phyloP scores from a whole-genome alignment of 169 alveolate species.

The Plasmodium vivax region DNA sequence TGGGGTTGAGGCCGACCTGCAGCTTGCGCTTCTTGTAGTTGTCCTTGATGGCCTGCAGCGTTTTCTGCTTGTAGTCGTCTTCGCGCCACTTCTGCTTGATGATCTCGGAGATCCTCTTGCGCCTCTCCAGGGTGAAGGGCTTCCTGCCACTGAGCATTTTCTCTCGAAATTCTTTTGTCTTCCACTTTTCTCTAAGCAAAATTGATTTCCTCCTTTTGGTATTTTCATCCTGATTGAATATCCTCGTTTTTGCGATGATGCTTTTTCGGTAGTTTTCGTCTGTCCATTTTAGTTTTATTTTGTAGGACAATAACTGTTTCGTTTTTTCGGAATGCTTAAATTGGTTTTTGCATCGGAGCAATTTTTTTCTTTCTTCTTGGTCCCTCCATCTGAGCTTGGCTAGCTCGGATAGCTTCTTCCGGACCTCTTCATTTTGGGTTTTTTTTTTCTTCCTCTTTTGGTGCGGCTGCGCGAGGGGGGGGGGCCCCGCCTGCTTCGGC shows the following conservation, averaged over 20 bases:
- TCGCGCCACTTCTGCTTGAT: slow-evolving; percentile 71
- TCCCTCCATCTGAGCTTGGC: slow-evolving; percentile 67
- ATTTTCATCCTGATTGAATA: slow-evolving; percentile 72
- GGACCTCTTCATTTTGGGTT: slow-evolving; percentile 3
- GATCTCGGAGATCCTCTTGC: slow-evolving; percentile 51
- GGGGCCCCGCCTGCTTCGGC: not conserved
- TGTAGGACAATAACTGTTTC: slow-evolving; percentile 58
- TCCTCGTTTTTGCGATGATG: slow-evolving; percentile 38
- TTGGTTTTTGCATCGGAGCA: slow-evolving; percentile 48
- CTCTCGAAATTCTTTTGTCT: slow-evolving; percentile 53
- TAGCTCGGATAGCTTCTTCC: slow-evolving; percentile 64
- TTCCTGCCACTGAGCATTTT: slow-evolving; percentile 69
- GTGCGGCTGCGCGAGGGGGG: not conserved
- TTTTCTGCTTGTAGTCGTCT: slow-evolving; percentile 55
- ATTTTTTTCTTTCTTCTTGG: slow-evolving; percentile 65
- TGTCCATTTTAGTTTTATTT: slow-evolving; percentile 72
- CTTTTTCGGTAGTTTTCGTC: slow-evolving; percentile 68
- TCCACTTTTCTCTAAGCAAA: slow-evolving; percentile 62
- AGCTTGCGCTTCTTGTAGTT: slow-evolving; percentile 68
- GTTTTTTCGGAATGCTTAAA: slow-evolving; percentile 72
- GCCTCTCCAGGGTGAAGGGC: slow-evolving; percentile 57
- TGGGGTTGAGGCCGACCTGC: slow-evolving; percentile 51
- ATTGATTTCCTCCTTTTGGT: slow-evolving; percentile 71
- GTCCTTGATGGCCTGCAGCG: slow-evolving; percentile 48
- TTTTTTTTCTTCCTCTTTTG: slow-evolving; percentile 16